Conservation (phyloP, 106 monocot genomes). For the Acorus calamus region DNA sequence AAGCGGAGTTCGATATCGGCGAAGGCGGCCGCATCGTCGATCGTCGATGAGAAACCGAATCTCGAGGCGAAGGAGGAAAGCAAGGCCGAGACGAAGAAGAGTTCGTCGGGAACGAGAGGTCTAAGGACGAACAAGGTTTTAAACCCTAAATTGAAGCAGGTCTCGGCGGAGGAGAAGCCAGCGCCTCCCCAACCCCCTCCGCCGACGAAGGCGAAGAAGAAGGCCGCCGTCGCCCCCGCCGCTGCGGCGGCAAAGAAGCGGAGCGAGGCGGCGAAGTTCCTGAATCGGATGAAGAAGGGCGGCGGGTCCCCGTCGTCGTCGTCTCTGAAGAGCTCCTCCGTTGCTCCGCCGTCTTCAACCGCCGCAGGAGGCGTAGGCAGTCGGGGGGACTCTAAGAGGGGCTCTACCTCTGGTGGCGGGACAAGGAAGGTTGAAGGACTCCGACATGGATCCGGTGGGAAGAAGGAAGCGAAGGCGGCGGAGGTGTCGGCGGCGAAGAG, state of each 20-base stretch:
- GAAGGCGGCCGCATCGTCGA: conserved; percentile 1
- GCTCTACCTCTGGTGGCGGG: background rate
- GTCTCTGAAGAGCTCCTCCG: conserved; percentile 6
- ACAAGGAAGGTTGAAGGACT: conserved; percentile 14
- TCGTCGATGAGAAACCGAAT: conserved; percentile 7
- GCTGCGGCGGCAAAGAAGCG: conserved; percentile 33
- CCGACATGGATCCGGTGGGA: background rate
- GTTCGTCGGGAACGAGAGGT: conserved; percentile 17
- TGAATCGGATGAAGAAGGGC: conserved; percentile 37
- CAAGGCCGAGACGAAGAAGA: conserved; percentile 8
- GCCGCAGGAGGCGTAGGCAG: conserved; percentile 11
- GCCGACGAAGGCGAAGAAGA: conserved; percentile 18
- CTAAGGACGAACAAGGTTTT: conserved; percentile 34
- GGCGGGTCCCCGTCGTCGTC: conserved; percentile 11
- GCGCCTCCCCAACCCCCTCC: background rate
- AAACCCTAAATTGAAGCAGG: background rate
- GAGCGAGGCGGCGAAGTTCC: conserved; percentile 31
- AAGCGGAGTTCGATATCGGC: conserved; percentile 43
- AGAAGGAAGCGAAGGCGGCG: conserved; percentile 9
- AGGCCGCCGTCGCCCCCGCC: background rate
- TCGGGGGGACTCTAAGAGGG: background rate
- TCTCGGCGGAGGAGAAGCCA: background rate
- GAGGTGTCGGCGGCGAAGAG: conserved; percentile 13
- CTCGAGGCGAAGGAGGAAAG: conserved; percentile 4
- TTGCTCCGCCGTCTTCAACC: background rate